These are phyloP conservation scores for Juncus effusus DNA, from an alignment of 176 grass and related monocot species.

Conservation along the genomic window DNA sequence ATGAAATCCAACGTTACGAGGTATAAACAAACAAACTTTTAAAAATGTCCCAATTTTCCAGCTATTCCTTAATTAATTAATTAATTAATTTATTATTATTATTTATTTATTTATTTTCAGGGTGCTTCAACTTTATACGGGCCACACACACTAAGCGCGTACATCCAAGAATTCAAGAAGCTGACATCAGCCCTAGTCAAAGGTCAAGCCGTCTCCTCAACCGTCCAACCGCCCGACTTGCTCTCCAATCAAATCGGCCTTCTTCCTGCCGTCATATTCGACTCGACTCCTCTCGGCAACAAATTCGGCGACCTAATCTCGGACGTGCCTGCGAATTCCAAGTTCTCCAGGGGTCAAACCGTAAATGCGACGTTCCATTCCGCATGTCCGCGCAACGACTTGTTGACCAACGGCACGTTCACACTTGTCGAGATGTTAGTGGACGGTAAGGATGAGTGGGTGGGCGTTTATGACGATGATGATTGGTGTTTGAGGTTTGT, in stretches of 20 bases:
- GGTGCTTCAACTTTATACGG: slow-evolving; percentile 89
- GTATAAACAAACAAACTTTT: slow-evolving; percentile 12
- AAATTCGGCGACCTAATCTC: slow-evolving; percentile 67
- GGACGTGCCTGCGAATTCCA: slow-evolving; percentile 63
- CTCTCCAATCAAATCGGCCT: slow-evolving; percentile 81
- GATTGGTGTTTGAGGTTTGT: slow-evolving; percentile 84
- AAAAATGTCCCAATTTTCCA: too few relatives aligned
- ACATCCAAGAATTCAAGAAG: slow-evolving; percentile 92
- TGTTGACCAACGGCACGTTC: slow-evolving; percentile 68
- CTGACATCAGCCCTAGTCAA: slow-evolving; percentile 63
- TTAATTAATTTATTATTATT: too few relatives aligned
- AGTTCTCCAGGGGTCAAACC: slow-evolving; percentile 51
- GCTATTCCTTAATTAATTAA: too few relatives aligned
- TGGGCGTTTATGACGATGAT: slow-evolving; percentile 76
- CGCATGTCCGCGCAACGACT: slow-evolving; percentile 91
- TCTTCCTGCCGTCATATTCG: slow-evolving; percentile 61
- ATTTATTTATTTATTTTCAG: too few relatives aligned
- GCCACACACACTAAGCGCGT: slow-evolving; percentile 89
- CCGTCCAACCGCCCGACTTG: slow-evolving; percentile 64
- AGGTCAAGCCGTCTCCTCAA: slow-evolving; percentile 47
- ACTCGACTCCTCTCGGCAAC: slow-evolving; percentile 53
- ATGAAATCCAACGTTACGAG: slow-evolving; percentile 97
- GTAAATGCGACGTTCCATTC: slow-evolving; percentile 87
- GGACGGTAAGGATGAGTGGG: slow-evolving; percentile 38
- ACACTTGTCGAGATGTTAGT: slow-evolving; percentile 67